phyloP scores from a whole-genome alignment of 768 basidiomycete genomes.

The Termitomyces sp. region DNA sequence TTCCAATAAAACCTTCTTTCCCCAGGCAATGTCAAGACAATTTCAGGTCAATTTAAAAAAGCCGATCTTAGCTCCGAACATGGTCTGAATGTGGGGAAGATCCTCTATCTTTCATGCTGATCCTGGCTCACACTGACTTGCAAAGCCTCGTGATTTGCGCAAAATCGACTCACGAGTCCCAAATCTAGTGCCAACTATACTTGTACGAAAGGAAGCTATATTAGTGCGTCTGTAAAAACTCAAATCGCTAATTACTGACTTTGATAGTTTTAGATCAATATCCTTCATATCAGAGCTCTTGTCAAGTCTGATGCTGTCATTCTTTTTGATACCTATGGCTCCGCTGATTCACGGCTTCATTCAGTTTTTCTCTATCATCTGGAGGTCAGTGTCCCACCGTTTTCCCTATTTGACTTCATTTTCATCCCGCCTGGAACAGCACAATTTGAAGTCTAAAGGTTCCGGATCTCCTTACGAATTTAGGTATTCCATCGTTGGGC shows the following conservation, averaged over 20 bases:
- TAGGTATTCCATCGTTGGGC: conserved; percentile 38
- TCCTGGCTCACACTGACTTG: conserved; percentile 13
- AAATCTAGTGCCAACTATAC: conserved; percentile 91
- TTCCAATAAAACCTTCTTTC: conserved; percentile 9
- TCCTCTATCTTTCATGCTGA: conserved; percentile 13
- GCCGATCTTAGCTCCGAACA: conserved; percentile 86
- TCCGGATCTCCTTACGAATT: conserved; percentile 83
- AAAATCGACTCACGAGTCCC: conserved; percentile 95
- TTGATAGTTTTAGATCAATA: conserved; percentile 59
- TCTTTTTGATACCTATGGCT: conserved; percentile 90
- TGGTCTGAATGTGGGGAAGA: conserved; percentile 73
- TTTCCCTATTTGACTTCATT: conserved; percentile 1
- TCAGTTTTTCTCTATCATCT: conserved; percentile 86
- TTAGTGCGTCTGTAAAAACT: conserved; percentile 47
- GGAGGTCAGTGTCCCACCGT: conserved; percentile 43
- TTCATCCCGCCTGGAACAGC: conserved; percentile 35
- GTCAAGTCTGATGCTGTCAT: conserved; percentile 91
- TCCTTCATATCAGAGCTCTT: conserved; percentile 90
- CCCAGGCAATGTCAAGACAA: conserved; percentile 78
- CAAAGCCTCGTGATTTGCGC: conserved; percentile 87
- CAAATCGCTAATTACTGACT: background rate
- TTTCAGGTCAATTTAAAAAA: conserved; percentile 86
- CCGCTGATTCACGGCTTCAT: conserved; percentile 78
- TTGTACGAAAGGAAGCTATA: conserved; percentile 83
- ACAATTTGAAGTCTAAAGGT: conserved; percentile 73